Evolutionary conservation across 371 early-diverging fungal species (phyloP).

Genomic region (Actinomortierella wolfii): DNA sequence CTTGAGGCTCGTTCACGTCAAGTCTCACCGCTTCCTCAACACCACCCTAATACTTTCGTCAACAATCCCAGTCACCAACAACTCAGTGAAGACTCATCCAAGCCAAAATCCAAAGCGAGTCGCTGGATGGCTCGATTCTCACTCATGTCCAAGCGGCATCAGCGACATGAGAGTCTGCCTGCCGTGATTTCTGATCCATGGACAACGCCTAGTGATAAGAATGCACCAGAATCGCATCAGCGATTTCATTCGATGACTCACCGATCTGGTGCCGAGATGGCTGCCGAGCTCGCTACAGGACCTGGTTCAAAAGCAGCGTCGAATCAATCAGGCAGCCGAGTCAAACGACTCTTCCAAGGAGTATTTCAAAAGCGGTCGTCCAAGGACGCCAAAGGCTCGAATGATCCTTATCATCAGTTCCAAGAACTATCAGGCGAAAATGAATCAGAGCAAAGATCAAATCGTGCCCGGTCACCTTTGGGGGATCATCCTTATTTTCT

Average conservation of each 20-base stretch:
- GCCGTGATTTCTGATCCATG: neutral
- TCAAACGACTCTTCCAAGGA: conserved; percentile 24
- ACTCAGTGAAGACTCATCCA: too few species aligned
- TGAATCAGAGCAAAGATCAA: neutral
- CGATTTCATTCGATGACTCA: conserved; percentile 1
- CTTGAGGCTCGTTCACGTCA: too few species aligned
- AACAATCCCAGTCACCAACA: too few species aligned
- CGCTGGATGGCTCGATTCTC: too few species aligned
- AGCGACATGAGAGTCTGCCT: too few species aligned
- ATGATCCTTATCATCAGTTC: neutral
- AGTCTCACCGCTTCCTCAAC: too few species aligned
- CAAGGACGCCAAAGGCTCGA: neutral
- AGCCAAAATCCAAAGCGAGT: too few species aligned
- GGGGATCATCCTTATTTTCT: neutral
- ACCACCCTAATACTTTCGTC: too few species aligned
- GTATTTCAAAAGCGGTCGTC: conserved; percentile 15
- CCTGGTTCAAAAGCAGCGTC: neutral
- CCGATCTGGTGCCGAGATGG: conserved; percentile 9
- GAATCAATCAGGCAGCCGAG: conserved; percentile 7
- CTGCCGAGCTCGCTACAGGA: conserved; percentile 1
- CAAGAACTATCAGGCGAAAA: neutral
- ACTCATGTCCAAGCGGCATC: too few species aligned
- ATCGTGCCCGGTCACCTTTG: neutral
- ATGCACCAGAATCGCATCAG: neutral
- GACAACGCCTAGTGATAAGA: neutral